Base-by-base conservation (phyloP, 73 alveolate species). In the Tetrahymena borealis region DNA sequence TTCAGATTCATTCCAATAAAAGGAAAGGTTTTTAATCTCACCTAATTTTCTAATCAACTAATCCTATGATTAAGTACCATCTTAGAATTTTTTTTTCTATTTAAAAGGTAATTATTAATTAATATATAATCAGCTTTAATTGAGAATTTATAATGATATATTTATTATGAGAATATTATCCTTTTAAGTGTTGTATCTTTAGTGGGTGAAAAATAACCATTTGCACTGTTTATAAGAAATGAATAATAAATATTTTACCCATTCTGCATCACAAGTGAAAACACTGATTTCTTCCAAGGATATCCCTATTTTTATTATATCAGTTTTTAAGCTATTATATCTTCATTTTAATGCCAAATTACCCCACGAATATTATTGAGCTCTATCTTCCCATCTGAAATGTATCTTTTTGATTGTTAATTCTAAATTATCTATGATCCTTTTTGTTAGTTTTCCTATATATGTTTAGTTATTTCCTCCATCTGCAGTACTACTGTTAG, bases 361-460 rank as follows among this genome's bases (percentile, higher is more conserved):
- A 60, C 85, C 85, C 85, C 85, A 60, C 28, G 85, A 60, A n/a
- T 60, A 60, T 28, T 60, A 6, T 35, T 60, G 15, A 4, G 93
- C 35, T 78, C 60, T 95, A 95, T 90, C 96, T 93, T 98, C 99
- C 90, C 94, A 97, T 90, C 99, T 96, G 31, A 98, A 95, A 93
- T 97, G 99, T 32, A 98, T 98, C 91, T 97, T 98, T 43, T 96
- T 94, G 93, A 98, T 96, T 32, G 95, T 97, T 33, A 98, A 95
- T 78, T 98, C 98, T 32, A 98, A 92, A 95, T 98, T 98, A 94
- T 98, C 99, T 39, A 98, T 93, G 33, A 98, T 96, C 94, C 96
- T 98, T 13, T 96, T 94, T 24, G 98, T 93, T 39, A 98, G 92
- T 90, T 98, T 97, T 90, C 97, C 99, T 39, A 98, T 90, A 90